These are phyloP conservation scores for Beauveria australis DNA, from an alignment of 2,329 filamentous ascomycete genomes.

Conservation along the genomic window DNA sequence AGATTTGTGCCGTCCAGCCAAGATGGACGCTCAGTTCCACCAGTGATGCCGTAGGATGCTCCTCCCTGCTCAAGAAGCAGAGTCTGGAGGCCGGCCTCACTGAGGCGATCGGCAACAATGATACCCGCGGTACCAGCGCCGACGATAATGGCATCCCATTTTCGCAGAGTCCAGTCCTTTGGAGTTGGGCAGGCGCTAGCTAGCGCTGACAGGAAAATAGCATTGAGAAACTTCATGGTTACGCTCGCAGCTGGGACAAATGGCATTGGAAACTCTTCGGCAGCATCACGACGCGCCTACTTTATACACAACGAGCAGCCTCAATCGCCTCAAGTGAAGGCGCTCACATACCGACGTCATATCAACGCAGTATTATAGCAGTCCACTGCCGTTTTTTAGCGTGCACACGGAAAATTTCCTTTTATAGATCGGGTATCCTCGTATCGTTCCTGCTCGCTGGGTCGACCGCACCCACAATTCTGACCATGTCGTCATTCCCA, in stretches of 20 bases:
- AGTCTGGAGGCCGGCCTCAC: slow-evolving; percentile 42
- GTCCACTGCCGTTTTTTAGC: not conserved
- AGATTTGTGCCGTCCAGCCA: slow-evolving; percentile 41
- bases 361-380: not conserved
- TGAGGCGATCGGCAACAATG: slow-evolving; percentile 41
- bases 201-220: not conserved
- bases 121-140: slow-evolving; percentile 46
- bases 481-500: slow-evolving; percentile 2
- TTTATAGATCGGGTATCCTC: slow-evolving; percentile 1
- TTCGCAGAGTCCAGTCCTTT: slow-evolving; percentile 12
- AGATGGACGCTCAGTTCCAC: slow-evolving; percentile 35
- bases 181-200: slow-evolving; percentile 8
- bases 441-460: slow-evolving; percentile 3
- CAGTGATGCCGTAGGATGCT: slow-evolving; percentile 39
- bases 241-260: not conserved
- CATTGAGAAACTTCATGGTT: not conserved
- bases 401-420: not conserved
- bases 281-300: not conserved
- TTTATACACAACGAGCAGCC: slow-evolving; percentile 1
- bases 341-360: not conserved
- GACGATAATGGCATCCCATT: slow-evolving; percentile 30
- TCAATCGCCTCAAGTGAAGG: not conserved
- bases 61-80: slow-evolving; percentile 44
- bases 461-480: slow-evolving; percentile 8
- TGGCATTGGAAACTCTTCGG: not conserved